Evolutionary conservation across 2,329 filamentous ascomycete genomes (phyloP).

Genomic region (Cordyceps sp.): DNA sequence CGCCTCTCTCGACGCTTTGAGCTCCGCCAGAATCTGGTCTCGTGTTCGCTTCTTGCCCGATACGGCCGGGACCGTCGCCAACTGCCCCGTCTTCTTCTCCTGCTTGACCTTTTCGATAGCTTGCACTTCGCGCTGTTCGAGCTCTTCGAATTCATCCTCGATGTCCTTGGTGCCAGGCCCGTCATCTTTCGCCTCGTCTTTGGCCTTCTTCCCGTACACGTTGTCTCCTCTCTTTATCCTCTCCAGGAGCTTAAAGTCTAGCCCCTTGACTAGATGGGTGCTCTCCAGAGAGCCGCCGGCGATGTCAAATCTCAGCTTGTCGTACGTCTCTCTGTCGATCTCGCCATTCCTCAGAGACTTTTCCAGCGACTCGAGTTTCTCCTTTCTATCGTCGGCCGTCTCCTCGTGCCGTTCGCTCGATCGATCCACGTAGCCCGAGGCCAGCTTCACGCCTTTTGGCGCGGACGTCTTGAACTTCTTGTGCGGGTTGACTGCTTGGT

Average conservation of each 20-base stretch:
- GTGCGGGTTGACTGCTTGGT: constrained; percentile 32
- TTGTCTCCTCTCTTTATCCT: constrained; percentile 54
- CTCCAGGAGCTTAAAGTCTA: constrained; percentile 71
- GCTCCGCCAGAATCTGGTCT: constrained; percentile 49
- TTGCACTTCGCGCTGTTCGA: constrained; percentile 38
- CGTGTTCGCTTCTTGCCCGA: constrained; percentile 45
- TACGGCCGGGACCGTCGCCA: constrained; percentile 33
- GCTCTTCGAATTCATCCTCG: constrained; percentile 49
- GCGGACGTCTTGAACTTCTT: constrained; percentile 67
- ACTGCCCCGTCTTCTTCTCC: constrained; percentile 42
- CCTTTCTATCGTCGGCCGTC: constrained; percentile 36
- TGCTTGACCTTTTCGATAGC: constrained; percentile 32
- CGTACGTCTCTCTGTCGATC: constrained; percentile 67
- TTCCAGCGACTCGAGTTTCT: constrained; percentile 62
- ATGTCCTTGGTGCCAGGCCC: constrained; percentile 20
- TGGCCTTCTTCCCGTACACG: constrained; percentile 28
- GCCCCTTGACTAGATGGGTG: constrained; percentile 80
- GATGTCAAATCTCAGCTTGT: constrained; percentile 58
- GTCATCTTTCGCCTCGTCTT: constrained; percentile 13
- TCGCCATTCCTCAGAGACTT: constrained; percentile 68
- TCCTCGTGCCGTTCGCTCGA: constrained; percentile 45
- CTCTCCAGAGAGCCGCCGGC: constrained; percentile 65
- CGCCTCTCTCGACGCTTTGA: constrained; percentile 45
- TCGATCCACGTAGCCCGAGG: constrained; percentile 71
- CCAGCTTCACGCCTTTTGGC: constrained; percentile 70